Percentiles rank a stretch among this genome's conserved stretches.
Conservation (phyloP, 1,284 basidiomycete species). For the Entoloma clypeatum region DNA sequence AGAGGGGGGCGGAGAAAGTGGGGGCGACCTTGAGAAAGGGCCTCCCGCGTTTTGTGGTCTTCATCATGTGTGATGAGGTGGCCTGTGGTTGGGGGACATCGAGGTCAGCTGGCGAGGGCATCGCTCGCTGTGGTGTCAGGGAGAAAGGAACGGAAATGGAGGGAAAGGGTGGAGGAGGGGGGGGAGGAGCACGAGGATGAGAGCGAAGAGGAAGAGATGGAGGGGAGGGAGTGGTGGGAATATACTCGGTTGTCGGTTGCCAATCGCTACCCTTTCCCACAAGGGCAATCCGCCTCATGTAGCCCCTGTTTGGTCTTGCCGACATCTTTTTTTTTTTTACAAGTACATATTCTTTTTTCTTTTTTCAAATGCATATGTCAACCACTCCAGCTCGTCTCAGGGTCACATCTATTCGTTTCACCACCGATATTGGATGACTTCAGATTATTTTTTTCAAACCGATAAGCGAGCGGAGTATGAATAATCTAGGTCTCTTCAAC, state of each 20-base stretch:
- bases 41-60: conserved; percentile 90
- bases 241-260: conserved; percentile 36
- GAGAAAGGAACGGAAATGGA: conserved; percentile 21
- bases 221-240: conserved; percentile 31
- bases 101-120: conserved; percentile 34
- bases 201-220: conserved; percentile 25
- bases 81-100: conserved; percentile 50
- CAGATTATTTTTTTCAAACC: no score
- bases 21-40: conserved; percentile 83
- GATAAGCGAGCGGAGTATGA: no score
- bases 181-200: conserved; percentile 19
- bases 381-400: background rate
- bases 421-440: no score
- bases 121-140: conserved; percentile 28
- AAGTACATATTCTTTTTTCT: background rate
- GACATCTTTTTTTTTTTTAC: conserved; percentile 15
- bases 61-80: conserved; percentile 90
- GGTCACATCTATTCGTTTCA: no score
- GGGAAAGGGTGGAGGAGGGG: conserved; percentile 26
- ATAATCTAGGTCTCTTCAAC: no score
- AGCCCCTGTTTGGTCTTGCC: conserved; percentile 31
- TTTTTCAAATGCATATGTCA: background rate
- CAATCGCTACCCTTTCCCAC: conserved; percentile 41
- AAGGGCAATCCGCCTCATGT: conserved; percentile 32
- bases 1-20: conserved; percentile 13